Evolutionary conservation across 805 yeast genomes (phyloP).

Genomic region (Torulaspora microellipsoides): DNA sequence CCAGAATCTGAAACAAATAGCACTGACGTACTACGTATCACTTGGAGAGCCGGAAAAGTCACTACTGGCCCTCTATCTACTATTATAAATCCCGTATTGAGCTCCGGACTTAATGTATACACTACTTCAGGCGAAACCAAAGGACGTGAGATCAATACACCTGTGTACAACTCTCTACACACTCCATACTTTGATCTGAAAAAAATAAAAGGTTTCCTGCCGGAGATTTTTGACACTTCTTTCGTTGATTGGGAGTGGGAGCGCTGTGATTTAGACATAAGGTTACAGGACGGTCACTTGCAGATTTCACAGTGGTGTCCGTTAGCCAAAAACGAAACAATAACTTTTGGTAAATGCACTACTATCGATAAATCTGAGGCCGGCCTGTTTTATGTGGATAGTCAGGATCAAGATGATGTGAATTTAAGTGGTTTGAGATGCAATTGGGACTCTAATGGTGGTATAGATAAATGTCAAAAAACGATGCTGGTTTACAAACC

Average conservation of each 20-base stretch:
- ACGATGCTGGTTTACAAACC: conserved; percentile 25
- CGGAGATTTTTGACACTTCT: not conserved
- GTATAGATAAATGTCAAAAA: conserved; percentile 27
- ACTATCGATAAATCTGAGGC: conserved; percentile 20
- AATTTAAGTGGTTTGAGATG: conserved; percentile 30
- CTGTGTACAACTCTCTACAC: conserved; percentile 16
- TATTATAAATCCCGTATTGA: conserved; percentile 11
- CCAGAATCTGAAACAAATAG: not conserved
- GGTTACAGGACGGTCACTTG: conserved; percentile 1
- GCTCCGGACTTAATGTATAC: conserved; percentile 23
- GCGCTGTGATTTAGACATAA: conserved; percentile 10
- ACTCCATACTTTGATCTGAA: conserved; percentile 6
- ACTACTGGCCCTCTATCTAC: not conserved
- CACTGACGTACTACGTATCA: conserved; percentile 9
- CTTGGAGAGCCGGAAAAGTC: conserved; percentile 11
- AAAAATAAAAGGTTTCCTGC: not conserved
- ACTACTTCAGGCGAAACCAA: not conserved
- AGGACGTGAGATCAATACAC: conserved; percentile 8
- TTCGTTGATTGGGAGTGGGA: conserved; percentile 2
- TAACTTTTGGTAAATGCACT: conserved; percentile 5
- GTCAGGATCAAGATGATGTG: conserved; percentile 19
- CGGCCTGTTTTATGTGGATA: conserved; percentile 29
- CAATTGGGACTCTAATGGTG: conserved; percentile 19
- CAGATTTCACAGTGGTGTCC: conserved; percentile 23
- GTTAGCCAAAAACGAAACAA: conserved; percentile 4